These are phyloP conservation scores for Colletotrichum sp. DNA, from an alignment of 2,329 filamentous ascomycete genomes.

Conservation along the genomic window DNA sequence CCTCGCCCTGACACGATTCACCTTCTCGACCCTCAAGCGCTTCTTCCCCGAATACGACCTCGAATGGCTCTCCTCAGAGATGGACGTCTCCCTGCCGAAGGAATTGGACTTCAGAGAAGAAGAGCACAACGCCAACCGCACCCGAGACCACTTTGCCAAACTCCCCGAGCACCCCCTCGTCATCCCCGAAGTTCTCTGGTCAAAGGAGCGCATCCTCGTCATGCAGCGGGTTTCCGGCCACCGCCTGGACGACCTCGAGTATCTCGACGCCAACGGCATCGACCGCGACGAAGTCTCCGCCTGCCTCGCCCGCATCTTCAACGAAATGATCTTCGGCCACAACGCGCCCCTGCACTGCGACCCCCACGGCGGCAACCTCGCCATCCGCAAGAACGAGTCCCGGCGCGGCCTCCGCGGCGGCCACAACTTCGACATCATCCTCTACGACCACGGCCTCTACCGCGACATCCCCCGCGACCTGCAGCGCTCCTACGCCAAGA, in stretches of 20 bases:
- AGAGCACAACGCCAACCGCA: conserved; percentile 80
- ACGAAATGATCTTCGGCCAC: conserved; percentile 98
- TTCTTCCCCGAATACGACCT: conserved; percentile 99
- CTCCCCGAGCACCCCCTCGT: conserved; percentile 80
- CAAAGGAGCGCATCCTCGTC: conserved; percentile 85
- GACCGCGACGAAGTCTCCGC: conserved; percentile 96
- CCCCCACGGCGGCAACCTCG: conserved; percentile 94
- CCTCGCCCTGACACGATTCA: conserved; percentile 83
- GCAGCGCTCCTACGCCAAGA: conserved; percentile 88
- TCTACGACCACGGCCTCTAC: conserved; percentile 97
- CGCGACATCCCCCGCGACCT: conserved; percentile 83
- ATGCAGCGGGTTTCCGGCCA: conserved; percentile 93
- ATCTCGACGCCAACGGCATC: conserved; percentile 84
- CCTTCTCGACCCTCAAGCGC: conserved; percentile 85
- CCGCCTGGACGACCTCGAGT: conserved; percentile 87
- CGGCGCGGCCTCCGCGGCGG: conserved; percentile 53
- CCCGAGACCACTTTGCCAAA: conserved; percentile 79
- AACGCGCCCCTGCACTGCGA: conserved; percentile 93
- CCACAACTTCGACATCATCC: conserved; percentile 90
- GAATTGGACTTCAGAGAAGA: conserved; percentile 91
- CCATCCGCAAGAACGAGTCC: conserved; percentile 77
- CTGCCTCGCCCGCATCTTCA: conserved; percentile 89
- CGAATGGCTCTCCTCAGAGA: conserved; percentile 92
- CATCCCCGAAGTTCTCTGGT: conserved; percentile 89
- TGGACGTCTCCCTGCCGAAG: conserved; percentile 88